These are phyloP conservation scores for Aquilaria agallochum DNA, from an alignment of 441 rosid species.

Conservation along the genomic window DNA sequence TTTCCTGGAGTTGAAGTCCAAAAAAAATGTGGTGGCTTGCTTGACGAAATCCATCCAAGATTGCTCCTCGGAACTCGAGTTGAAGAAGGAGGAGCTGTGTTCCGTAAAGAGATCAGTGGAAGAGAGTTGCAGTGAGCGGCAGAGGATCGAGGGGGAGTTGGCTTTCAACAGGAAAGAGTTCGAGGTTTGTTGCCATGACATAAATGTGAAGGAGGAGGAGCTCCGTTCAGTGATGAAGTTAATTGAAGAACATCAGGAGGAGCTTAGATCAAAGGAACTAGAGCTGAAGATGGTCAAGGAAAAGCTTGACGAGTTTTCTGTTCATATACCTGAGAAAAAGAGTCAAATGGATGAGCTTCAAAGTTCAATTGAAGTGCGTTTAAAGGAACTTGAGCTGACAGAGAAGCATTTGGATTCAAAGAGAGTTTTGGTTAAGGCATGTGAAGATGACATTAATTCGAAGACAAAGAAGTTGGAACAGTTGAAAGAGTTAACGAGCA, in stretches of 20 bases:
- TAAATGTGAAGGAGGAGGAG: slow-evolving; percentile 16
- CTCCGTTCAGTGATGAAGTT: slow-evolving; percentile 13
- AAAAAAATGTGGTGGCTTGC: slow-evolving; percentile 10
- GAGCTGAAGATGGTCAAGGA: slow-evolving; percentile 19
- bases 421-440: slow-evolving; percentile 1
- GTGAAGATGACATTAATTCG: slow-evolving; percentile 1
- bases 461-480: slow-evolving; percentile 18
- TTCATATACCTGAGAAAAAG: slow-evolving; percentile 7
- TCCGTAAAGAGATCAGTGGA: slow-evolving; percentile 12
- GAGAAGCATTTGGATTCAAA: slow-evolving; percentile 14
- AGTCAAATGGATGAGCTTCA: slow-evolving; percentile 5
- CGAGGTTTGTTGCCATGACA: slow-evolving; percentile 13
- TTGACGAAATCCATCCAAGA: slow-evolving; percentile 18
- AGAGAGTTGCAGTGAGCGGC: slow-evolving; percentile 21
- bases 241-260: slow-evolving; percentile 18
- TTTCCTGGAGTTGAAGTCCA: slow-evolving; percentile 9
- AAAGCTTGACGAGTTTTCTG: slow-evolving; percentile 9
- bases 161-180: slow-evolving; percentile 1
- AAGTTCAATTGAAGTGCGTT: slow-evolving; percentile 13
- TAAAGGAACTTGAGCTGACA: slow-evolving; percentile 18
- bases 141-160: slow-evolving; percentile 18
- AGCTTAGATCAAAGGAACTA: slow-evolving; percentile 20
- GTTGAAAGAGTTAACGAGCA: slow-evolving; percentile 8
- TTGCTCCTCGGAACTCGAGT: slow-evolving; percentile 15
- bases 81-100: slow-evolving; percentile 22